Percentiles rank a stretch among this genome's conserved stretches.
Conservation (phyloP, 768 basidiomycete genomes). For the Lentinula lateritia region DNA sequence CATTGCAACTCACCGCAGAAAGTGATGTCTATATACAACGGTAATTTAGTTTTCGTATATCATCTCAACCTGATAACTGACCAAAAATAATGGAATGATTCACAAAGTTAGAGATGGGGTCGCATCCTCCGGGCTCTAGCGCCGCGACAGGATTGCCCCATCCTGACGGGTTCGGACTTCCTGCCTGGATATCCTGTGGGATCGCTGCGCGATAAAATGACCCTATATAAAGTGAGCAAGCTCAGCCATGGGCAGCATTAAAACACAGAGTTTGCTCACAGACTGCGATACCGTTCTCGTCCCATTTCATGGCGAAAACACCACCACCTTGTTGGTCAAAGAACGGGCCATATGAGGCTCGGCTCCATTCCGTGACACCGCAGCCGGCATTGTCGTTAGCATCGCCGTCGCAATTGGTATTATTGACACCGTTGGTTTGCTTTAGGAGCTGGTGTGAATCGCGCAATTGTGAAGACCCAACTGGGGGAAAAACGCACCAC, state of each 20-base stretch:
- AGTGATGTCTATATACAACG: slow-evolving; percentile 55
- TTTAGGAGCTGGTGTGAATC: slow-evolving; percentile 13
- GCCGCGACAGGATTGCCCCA: slow-evolving; percentile 69
- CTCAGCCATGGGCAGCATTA: background rate
- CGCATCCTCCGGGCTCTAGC: slow-evolving; percentile 47
- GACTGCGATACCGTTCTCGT: slow-evolving; percentile 66
- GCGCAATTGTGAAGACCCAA: background rate
- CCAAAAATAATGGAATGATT: slow-evolving; percentile 77
- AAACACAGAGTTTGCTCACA: slow-evolving; percentile 40
- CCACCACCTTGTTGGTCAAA: slow-evolving; percentile 81
- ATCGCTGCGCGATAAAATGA: slow-evolving; percentile 79
- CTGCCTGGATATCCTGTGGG: slow-evolving; percentile 57
- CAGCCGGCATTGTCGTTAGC: slow-evolving; percentile 66
- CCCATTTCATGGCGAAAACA: slow-evolving; percentile 89
- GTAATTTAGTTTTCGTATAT: background rate
- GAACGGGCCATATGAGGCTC: slow-evolving; percentile 75
- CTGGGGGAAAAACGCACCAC: slow-evolving; percentile 39
- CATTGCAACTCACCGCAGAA: slow-evolving; percentile 60
- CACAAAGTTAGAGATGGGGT: slow-evolving; percentile 51
- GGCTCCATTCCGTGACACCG: slow-evolving; percentile 72
- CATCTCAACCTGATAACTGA: slow-evolving; percentile 27
- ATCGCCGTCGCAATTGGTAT: slow-evolving; percentile 50
- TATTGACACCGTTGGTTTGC: slow-evolving; percentile 43
- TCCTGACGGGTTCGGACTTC: slow-evolving; percentile 55
- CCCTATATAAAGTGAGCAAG: slow-evolving; percentile 36